Evolutionary conservation across 768 basidiomycete genomes (phyloP).

Genomic region (Pisolithus microcarpus): DNA sequence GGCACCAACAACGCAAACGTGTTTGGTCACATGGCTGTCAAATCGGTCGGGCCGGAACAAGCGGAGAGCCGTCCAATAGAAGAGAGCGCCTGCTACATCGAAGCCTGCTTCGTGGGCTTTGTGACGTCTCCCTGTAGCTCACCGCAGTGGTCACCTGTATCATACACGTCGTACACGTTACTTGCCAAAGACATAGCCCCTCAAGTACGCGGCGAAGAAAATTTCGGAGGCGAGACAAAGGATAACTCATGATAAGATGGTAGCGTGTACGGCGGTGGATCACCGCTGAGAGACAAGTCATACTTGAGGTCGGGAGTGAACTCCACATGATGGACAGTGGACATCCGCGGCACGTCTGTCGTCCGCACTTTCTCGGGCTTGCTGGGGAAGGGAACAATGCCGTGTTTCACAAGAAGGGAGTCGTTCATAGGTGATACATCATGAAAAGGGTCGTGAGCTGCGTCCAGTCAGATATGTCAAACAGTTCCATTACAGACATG

Average conservation of each 20-base stretch:
- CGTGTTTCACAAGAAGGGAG: slow-evolving; percentile 1
- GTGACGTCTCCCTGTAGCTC: too few species aligned
- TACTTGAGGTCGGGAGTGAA: not conserved
- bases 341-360: slow-evolving; percentile 4
- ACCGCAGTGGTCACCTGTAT: too few species aligned
- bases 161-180: not conserved
- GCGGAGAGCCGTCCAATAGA: too few species aligned
- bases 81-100: too few species aligned
- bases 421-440: not conserved
- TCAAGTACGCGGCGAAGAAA: slow-evolving; percentile 1
- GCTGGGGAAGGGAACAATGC: slow-evolving; percentile 3
- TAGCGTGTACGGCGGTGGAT: too few species aligned
- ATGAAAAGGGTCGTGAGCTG: slow-evolving; percentile 5
- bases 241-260: not conserved
- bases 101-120: too few species aligned
- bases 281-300: too few species aligned
- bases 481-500: not conserved
- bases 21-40: too few species aligned
- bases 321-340: not conserved
- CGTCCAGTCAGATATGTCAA: not conserved
- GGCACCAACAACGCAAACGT: too few species aligned
- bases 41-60: too few species aligned
- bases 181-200: not conserved
- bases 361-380: slow-evolving; percentile 6
- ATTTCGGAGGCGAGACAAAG: not conserved